These are phyloP conservation scores for Ceratocystis lukuohia DNA, from an alignment of 2,329 filamentous ascomycete genomes.

Conservation along the genomic window DNA sequence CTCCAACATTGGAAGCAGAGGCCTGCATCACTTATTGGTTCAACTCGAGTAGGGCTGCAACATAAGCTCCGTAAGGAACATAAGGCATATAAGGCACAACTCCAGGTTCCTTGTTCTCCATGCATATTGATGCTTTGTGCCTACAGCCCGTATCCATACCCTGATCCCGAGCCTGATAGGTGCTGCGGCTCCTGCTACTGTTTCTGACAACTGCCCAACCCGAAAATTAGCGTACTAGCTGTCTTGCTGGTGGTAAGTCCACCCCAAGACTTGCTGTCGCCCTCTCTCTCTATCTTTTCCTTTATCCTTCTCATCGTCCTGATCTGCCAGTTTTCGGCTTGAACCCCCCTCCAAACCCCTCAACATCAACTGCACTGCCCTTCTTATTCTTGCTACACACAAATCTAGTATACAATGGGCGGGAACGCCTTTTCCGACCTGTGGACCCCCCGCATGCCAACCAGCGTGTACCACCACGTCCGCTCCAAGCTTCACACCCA, in stretches of 20 bases:
- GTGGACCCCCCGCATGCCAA: constrained; percentile 52
- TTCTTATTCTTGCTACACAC: background rate
- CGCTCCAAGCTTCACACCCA: constrained; percentile 33
- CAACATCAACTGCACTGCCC: background rate
- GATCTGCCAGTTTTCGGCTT: background rate
- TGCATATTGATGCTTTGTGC: too few relatives aligned
- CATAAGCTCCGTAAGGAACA: background rate
- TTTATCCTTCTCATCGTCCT: too few relatives aligned
- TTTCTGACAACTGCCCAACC: background rate
- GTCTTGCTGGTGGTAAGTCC: background rate
- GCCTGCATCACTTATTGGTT: background rate
- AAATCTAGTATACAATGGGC: constrained; percentile 11
- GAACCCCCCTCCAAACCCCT: background rate
- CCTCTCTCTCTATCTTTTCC: too few relatives aligned
- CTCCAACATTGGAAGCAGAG: too few relatives aligned
- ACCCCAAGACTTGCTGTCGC: background rate
- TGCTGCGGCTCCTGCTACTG: background rate
- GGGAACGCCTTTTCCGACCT: constrained; percentile 28
- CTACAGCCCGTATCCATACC: background rate
- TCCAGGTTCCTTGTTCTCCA: background rate
- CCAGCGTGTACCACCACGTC: constrained; percentile 40
- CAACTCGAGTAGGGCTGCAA: background rate
- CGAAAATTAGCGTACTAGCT: background rate
- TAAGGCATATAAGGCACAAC: too few relatives aligned
- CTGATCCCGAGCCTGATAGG: background rate